Percentiles rank a stretch among this genome's conserved stretches.
Evolutionary conservation across 495 filamentous ascomycete species (phyloP).

Genomic region (Hyaloscypha bicolor): DNA sequence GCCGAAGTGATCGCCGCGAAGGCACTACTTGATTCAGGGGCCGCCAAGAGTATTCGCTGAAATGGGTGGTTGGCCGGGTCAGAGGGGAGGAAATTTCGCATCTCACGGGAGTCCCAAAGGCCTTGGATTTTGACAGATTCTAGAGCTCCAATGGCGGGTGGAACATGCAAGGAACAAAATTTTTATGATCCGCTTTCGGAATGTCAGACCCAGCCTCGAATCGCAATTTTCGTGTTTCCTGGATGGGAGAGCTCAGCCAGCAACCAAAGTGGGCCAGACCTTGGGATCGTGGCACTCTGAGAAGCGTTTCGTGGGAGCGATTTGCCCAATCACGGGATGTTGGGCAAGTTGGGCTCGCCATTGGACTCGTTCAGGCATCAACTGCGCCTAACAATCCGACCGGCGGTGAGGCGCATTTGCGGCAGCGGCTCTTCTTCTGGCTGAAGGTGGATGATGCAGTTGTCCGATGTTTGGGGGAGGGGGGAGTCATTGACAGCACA

Average conservation of each 20-base stretch:
- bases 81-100: not conserved
- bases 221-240: not conserved
- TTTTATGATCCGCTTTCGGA: constrained; percentile 4
- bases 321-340: not conserved
- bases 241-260: not conserved
- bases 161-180: constrained; percentile 16
- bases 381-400: constrained; percentile 6
- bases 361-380: constrained; percentile 1
- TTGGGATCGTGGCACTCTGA: constrained; percentile 4
- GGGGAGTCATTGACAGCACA: constrained; percentile 24
- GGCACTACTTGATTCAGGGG: constrained; percentile 61
- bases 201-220: constrained; percentile 1
- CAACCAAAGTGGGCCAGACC: constrained; percentile 4
- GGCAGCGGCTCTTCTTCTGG: constrained; percentile 1
- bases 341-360: constrained; percentile 8
- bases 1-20: constrained; percentile 78
- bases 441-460: not conserved
- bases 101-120: not conserved
- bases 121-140: not conserved
- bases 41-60: constrained; percentile 26
- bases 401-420: constrained; percentile 10
- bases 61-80: not conserved
- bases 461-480: not conserved
- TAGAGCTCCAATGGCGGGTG: not conserved
- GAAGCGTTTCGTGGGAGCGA: constrained; percentile 1